These are phyloP conservation scores for Geranium incanum DNA, from an alignment of 441 rosid genomes.

Conservation along the genomic window DNA sequence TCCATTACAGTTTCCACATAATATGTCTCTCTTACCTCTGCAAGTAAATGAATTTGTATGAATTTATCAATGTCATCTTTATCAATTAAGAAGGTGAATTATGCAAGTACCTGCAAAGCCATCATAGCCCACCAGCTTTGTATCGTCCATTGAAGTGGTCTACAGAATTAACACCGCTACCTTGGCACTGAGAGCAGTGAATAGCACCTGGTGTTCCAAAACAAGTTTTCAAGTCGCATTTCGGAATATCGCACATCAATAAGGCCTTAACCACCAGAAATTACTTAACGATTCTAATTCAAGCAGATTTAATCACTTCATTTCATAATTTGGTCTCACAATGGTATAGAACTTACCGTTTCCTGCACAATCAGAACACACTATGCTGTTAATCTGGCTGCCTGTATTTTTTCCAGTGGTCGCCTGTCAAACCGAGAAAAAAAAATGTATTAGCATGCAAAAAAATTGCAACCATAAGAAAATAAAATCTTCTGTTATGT, in stretches of 20 bases:
- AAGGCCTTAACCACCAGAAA: background rate
- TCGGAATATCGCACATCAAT: background rate
- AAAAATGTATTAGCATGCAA: background rate
- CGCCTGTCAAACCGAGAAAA: slow-evolving; percentile 26
- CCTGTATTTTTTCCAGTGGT: slow-evolving; percentile 18
- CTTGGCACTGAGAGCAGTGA: slow-evolving; percentile 52
- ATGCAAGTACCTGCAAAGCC: slow-evolving; percentile 48
- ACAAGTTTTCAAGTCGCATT: background rate
- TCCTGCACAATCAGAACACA: slow-evolving; percentile 45
- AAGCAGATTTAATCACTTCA: no score
- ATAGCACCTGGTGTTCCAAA: slow-evolving; percentile 34
- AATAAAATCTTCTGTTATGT: background rate
- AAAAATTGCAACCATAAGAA: background rate
- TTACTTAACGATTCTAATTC: background rate
- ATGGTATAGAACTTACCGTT: slow-evolving; percentile 29
- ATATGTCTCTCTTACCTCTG: slow-evolving; percentile 2
- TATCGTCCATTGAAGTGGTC: slow-evolving; percentile 46
- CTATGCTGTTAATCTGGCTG: slow-evolving; percentile 33
- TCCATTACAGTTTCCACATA: slow-evolving; percentile 6
- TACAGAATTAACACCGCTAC: slow-evolving; percentile 43
- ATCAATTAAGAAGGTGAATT: background rate
- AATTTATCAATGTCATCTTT: no score
- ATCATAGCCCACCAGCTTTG: slow-evolving; percentile 49
- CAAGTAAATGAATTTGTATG: slow-evolving; percentile 25
- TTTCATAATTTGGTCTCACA: no score